Conservation (phyloP, 805 yeast species). For the Blastobotrys mokoenaii region DNA sequence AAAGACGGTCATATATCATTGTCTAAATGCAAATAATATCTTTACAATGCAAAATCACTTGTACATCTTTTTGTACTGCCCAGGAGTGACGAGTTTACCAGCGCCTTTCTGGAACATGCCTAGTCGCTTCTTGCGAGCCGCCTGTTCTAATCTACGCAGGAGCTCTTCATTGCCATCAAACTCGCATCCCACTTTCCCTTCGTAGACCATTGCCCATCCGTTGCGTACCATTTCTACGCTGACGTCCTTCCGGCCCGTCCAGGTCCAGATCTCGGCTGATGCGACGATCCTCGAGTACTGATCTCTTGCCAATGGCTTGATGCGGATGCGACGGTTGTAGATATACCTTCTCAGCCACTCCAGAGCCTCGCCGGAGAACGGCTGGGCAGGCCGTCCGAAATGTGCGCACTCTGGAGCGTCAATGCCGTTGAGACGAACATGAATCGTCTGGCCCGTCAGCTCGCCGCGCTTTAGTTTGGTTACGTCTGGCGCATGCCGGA, state of each 20-base stretch:
- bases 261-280: slow-evolving; percentile 51
- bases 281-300: slow-evolving; percentile 88
- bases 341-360: slow-evolving; percentile 63
- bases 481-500: slow-evolving; percentile 54
- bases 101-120: slow-evolving; percentile 62
- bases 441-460: slow-evolving; percentile 56
- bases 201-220: slow-evolving; percentile 86
- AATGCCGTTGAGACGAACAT: slow-evolving; percentile 79
- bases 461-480: slow-evolving; percentile 30
- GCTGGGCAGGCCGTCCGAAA: slow-evolving; percentile 90
- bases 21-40: no score
- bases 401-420: slow-evolving; percentile 97
- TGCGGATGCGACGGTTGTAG: slow-evolving; percentile 57
- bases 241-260: slow-evolving; percentile 68
- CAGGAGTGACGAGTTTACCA: slow-evolving; percentile 57
- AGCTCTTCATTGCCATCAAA: slow-evolving; percentile 67
- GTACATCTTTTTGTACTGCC: slow-evolving; percentile 50
- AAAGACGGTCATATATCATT: no score
- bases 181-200: slow-evolving; percentile 71
- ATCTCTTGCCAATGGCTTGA: slow-evolving; percentile 74
- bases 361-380: slow-evolving; percentile 76
- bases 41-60: no score
- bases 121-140: slow-evolving; percentile 44
- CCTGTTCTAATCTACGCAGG: slow-evolving; percentile 51
- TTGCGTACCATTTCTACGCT: slow-evolving; percentile 77